phyloP scores from a whole-genome alignment of 1,284 basidiomycete genomes.

The Sphaerobolus stellatus region DNA sequence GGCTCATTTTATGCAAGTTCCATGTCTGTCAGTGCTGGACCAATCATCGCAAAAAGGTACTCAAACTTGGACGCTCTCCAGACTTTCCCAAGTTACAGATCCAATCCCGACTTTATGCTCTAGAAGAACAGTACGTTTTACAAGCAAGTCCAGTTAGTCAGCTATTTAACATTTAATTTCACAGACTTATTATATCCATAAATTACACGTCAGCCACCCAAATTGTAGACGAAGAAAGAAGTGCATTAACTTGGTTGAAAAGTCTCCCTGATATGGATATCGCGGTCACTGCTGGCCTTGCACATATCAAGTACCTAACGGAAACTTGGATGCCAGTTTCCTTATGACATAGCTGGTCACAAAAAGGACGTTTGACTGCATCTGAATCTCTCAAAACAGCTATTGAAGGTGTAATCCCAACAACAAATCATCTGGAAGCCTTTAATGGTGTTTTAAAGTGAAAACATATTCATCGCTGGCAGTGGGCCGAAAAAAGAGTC shows the following conservation, averaged over 20 bases:
- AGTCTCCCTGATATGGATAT: not conserved
- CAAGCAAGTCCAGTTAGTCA: not conserved
- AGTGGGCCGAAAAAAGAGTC: slow-evolving; percentile 28
- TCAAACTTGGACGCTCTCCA: not conserved
- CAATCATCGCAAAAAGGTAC: slow-evolving; percentile 26
- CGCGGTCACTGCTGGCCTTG: not conserved
- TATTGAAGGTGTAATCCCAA: slow-evolving; percentile 33
- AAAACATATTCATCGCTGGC: slow-evolving; percentile 28
- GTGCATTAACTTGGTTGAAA: slow-evolving; percentile 2
- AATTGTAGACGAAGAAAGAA: not conserved
- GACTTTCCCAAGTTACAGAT: slow-evolving; percentile 7
- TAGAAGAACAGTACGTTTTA: not conserved
- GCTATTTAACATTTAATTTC: not conserved
- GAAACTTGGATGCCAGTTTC: slow-evolving; percentile 19
- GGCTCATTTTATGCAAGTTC: slow-evolving; percentile 39
- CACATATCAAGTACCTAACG: slow-evolving; percentile 20
- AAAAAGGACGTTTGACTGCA: slow-evolving; percentile 22
- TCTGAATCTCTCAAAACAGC: slow-evolving; percentile 22
- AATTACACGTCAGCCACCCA: slow-evolving; percentile 7
- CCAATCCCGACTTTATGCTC: not conserved
- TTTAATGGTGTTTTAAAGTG: slow-evolving; percentile 39
- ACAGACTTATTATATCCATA: not conserved
- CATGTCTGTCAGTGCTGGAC: slow-evolving; percentile 35
- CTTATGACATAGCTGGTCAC: slow-evolving; percentile 33
- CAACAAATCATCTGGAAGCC: slow-evolving; percentile 42